Evolutionary conservation across 345 rosid genomes (phyloP).

Genomic region (Dipteronia sinensis): DNA sequence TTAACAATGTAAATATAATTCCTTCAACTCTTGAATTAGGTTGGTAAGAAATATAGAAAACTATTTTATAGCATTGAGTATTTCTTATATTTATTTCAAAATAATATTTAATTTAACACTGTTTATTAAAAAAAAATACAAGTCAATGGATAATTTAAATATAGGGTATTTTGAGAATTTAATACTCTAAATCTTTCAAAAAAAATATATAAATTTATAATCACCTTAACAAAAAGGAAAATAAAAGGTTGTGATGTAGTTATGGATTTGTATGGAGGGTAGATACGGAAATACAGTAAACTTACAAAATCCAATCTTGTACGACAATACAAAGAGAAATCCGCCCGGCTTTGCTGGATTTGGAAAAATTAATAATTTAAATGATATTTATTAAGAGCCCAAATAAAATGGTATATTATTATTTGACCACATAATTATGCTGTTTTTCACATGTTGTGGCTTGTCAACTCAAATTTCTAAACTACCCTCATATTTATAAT

Average conservation of each 20-base stretch:
- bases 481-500: not conserved
- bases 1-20: too few species aligned
- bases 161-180: too few species aligned
- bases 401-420: not conserved
- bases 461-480: not conserved
- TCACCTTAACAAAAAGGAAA: not conserved
- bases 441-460: constrained; percentile 11
- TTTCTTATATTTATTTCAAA: too few species aligned
- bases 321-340: constrained; percentile 22
- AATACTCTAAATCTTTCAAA: too few species aligned
- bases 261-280: not conserved
- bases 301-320: not conserved
- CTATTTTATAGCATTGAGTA: too few species aligned
- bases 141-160: too few species aligned
- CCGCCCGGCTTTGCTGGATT: constrained; percentile 18
- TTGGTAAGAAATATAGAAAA: too few species aligned
- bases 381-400: not conserved
- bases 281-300: not conserved
- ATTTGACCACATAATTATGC: constrained; percentile 7
- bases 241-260: not conserved
- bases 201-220: too few species aligned
- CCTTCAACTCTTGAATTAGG: too few species aligned
- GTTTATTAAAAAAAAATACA: too few species aligned
- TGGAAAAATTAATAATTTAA: not conserved
- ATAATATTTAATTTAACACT: too few species aligned